Evolutionary conservation across 2,329 filamentous ascomycete species (phyloP).

Genomic region (Fusarium setosum): DNA sequence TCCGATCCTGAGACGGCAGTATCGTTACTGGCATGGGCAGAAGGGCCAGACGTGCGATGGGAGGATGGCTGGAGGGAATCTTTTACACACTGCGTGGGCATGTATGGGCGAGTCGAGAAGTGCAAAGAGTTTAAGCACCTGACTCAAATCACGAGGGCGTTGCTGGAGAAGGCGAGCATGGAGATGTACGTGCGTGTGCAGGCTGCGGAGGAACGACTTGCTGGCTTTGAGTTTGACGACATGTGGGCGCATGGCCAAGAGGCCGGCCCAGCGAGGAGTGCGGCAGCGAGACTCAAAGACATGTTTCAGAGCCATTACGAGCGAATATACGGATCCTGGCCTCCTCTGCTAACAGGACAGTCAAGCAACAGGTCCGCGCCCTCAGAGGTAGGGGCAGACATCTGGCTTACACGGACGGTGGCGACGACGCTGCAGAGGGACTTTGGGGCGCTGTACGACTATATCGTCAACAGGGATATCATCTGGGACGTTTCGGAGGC

Average conservation of each 20-base stretch:
- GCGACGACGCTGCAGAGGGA: constrained; percentile 70
- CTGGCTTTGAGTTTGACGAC: constrained; percentile 68
- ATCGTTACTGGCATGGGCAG: constrained; percentile 73
- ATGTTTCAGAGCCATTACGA: constrained; percentile 71
- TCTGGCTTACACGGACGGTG: constrained; percentile 71
- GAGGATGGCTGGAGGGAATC: constrained; percentile 75
- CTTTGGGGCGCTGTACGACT: constrained; percentile 77
- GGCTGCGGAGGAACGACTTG: constrained; percentile 70
- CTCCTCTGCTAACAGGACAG: constrained; percentile 64
- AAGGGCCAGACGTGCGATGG: constrained; percentile 71
- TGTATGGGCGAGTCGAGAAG: constrained; percentile 65
- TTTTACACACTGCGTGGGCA: constrained; percentile 74
- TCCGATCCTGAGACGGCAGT: constrained; percentile 70
- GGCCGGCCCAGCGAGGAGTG: constrained; percentile 58
- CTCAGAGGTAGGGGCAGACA: constrained; percentile 53
- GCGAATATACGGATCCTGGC: constrained; percentile 70
- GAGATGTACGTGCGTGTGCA: constrained; percentile 72
- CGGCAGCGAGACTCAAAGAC: constrained; percentile 68
- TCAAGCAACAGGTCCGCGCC: constrained; percentile 1
- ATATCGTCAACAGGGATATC: constrained; percentile 75
- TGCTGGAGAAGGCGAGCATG: constrained; percentile 71
- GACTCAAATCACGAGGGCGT: constrained; percentile 70
- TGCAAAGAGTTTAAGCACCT: constrained; percentile 68
- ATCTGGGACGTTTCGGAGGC: constrained; percentile 73
- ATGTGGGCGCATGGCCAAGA: constrained; percentile 68